Conservation (phyloP, 305 asterid genomes). For the Solanum chacoense region DNA sequence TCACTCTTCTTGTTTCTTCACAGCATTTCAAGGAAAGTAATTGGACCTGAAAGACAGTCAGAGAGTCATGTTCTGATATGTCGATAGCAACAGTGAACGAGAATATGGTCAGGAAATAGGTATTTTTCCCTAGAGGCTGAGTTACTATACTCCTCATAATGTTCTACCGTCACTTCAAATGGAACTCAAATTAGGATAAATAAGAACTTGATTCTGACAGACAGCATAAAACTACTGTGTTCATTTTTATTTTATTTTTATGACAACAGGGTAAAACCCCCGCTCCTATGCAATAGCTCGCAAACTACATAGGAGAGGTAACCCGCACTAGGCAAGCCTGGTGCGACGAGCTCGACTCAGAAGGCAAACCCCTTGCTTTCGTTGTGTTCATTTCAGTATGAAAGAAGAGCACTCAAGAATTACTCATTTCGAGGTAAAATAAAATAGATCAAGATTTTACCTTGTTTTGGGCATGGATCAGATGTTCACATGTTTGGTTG, state of each 20-base stretch:
- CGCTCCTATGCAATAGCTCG: too few species aligned
- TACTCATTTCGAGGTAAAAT: not conserved
- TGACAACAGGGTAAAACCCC: too few species aligned
- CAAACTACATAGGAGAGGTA: too few species aligned
- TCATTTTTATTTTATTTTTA: too few species aligned
- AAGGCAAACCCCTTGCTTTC: too few species aligned
- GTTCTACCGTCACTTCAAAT: not conserved
- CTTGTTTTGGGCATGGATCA: constrained; percentile 59
- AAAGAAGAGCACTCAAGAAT: not conserved
- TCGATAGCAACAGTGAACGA: not conserved
- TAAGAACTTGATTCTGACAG: not conserved
- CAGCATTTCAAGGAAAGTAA: constrained; percentile 63
- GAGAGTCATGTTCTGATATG: not conserved
- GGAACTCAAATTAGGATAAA: not conserved
- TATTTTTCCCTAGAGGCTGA: not conserved
- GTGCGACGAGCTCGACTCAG: too few species aligned
- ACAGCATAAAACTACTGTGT: not conserved
- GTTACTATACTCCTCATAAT: not conserved
- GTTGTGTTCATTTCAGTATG: not conserved
- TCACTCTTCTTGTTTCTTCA: constrained; percentile 56
- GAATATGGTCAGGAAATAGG: not conserved
- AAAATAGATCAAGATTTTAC: constrained; percentile 24
- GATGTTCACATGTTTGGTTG: constrained; percentile 60
- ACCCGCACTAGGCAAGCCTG: too few species aligned
- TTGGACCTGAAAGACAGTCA: constrained; percentile 37